Evolutionary conservation across 2,329 filamentous ascomycete species (phyloP).

Genomic region (Amphichorda felina): DNA sequence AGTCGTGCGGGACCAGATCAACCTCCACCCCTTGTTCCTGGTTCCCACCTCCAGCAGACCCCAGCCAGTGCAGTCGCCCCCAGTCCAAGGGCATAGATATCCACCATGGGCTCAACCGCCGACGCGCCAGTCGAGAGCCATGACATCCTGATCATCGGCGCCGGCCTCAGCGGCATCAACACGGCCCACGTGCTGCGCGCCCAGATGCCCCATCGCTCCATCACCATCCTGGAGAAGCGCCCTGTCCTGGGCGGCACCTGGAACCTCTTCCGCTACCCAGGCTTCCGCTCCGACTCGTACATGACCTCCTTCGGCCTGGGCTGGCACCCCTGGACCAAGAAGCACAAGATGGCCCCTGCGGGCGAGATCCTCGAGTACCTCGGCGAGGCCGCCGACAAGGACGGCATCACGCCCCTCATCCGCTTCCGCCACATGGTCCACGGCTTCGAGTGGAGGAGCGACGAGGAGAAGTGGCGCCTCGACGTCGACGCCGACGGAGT

Average conservation of each 20-base stretch:
- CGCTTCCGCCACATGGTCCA: conserved; percentile 33
- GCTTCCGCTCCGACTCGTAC: conserved; percentile 55
- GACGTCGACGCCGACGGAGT: conserved; percentile 18
- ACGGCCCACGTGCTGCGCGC: conserved; percentile 52
- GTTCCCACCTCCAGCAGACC: no score
- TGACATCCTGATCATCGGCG: conserved; percentile 54
- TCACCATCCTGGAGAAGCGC: conserved; percentile 54
- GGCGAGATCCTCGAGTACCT: conserved; percentile 38
- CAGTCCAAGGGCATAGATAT: no score
- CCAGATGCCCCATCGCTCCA: conserved; percentile 39
- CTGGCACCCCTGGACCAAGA: conserved; percentile 59
- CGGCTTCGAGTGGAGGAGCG: conserved; percentile 36
- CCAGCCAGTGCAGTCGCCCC: no score
- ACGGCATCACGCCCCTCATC: conserved; percentile 39
- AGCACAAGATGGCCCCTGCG: conserved; percentile 36
- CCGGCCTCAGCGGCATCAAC: conserved; percentile 62
- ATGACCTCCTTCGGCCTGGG: conserved; percentile 52
- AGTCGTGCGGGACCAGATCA: no score
- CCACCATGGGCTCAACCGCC: conserved; percentile 1
- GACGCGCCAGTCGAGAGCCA: conserved; percentile 5
- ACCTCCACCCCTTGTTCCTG: no score
- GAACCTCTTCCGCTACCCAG: conserved; percentile 67
- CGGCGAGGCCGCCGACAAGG: conserved; percentile 29
- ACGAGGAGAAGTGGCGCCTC: conserved; percentile 40
- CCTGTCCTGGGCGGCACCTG: conserved; percentile 59